A percentile compares a stretch with the other conserved stretches of the same genome.
These are phyloP conservation scores for Clonostachys solani DNA, from an alignment of 2,329 filamentous ascomycete species.

Conservation along the genomic window DNA sequence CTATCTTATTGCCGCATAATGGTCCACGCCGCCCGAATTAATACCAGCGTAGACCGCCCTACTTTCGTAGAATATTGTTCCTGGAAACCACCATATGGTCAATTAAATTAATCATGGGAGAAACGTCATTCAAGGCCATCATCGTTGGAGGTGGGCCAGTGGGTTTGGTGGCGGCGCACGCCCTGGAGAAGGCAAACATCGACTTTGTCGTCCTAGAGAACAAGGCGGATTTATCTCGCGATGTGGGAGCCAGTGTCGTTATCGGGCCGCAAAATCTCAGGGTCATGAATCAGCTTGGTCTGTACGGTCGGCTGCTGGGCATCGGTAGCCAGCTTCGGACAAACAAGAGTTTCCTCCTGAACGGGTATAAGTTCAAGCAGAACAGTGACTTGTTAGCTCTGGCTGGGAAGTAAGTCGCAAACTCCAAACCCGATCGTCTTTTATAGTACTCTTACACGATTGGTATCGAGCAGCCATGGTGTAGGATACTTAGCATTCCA, in stretches of 20 bases:
- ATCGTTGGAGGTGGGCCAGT: constrained; percentile 21
- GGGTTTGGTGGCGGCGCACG: constrained; percentile 19
- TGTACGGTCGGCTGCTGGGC: neutral
- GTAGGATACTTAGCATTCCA: neutral
- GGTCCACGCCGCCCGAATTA: too few species aligned
- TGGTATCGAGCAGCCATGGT: neutral
- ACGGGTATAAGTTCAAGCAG: too few species aligned
- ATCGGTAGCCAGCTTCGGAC: neutral
- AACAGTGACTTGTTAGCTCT: too few species aligned
- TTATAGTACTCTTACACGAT: neutral
- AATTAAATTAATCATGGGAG: too few species aligned
- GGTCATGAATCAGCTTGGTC: neutral
- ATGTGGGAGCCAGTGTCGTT: constrained; percentile 8
- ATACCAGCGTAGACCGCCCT: too few species aligned
- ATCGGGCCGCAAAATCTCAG: neutral
- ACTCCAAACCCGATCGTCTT: neutral
- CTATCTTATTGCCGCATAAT: too few species aligned
- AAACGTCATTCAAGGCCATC: constrained; percentile 10
- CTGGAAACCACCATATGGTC: too few species aligned
- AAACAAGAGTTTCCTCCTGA: neutral
- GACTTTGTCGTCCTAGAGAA: constrained; percentile 21
- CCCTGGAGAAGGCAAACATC: constrained; percentile 18
- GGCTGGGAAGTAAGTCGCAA: neutral
- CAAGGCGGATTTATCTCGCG: constrained; percentile 9
- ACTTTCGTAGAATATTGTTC: too few species aligned